Percentiles rank a stretch among this genome's conserved stretches.
These are phyloP conservation scores for Pterocarpus santalinus DNA, from an alignment of 306 rosid genomes.

Conservation along the genomic window DNA sequence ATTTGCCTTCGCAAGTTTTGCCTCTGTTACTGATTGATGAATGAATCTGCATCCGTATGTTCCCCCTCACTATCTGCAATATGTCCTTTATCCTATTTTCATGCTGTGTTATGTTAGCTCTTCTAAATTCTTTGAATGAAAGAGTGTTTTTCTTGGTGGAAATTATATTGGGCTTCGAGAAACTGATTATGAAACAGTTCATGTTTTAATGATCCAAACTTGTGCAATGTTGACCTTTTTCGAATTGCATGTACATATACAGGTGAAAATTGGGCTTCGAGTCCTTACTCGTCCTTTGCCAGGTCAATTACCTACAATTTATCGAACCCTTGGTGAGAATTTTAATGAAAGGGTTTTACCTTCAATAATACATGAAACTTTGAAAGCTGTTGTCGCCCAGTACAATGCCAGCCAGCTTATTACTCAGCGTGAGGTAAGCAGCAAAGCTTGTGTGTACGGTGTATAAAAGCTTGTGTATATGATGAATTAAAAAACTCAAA, in stretches of 20 bases:
- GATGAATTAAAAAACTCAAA: background rate
- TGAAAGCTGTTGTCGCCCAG: constrained; percentile 92
- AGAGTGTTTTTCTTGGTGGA: background rate
- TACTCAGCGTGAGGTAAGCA: constrained; percentile 87
- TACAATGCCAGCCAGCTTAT: constrained; percentile 95
- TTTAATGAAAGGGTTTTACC: constrained; percentile 78
- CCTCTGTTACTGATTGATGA: constrained; percentile 11
- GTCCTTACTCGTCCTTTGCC: constrained; percentile 86
- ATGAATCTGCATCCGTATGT: background rate
- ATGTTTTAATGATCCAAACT: background rate
- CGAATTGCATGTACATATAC: constrained; percentile 12
- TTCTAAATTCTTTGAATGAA: constrained; percentile 22
- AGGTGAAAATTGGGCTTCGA: constrained; percentile 92
- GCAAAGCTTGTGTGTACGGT: constrained; percentile 20
- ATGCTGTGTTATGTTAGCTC: background rate
- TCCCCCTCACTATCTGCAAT: constrained; percentile 20
- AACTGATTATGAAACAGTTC: constrained; percentile 55
- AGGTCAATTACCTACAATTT: constrained; percentile 69
- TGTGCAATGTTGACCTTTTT: background rate
- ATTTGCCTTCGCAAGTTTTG: constrained; percentile 25
- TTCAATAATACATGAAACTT: constrained; percentile 87
- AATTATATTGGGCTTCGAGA: constrained; percentile 22
- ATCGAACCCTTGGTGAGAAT: constrained; percentile 80
- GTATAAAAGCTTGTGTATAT: constrained; percentile 16
- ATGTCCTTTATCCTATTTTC: constrained; percentile 28